phyloP scores from a whole-genome alignment of 495 filamentous ascomycete genomes.

The Hypoxylon fuscum region DNA sequence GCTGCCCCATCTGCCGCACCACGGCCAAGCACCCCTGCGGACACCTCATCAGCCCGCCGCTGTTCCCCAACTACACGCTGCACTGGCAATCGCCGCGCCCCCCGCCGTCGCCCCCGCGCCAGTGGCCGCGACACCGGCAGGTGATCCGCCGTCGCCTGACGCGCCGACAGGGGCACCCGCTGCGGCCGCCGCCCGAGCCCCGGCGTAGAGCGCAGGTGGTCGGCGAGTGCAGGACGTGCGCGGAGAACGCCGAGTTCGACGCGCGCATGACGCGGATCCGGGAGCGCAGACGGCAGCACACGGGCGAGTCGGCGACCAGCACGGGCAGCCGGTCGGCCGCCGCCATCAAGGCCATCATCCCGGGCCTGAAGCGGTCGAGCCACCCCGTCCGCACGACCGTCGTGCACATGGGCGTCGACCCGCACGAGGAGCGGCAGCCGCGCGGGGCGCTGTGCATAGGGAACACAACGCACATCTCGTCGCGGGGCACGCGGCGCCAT shows the following conservation, averaged over 20 bases:
- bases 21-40: conserved; percentile 51
- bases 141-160: conserved; percentile 40
- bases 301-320: conserved; percentile 14
- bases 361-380: conserved; percentile 21
- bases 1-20: conserved; percentile 54
- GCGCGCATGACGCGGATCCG: conserved; percentile 20
- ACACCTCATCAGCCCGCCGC: conserved; percentile 44
- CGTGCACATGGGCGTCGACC: conserved; percentile 20
- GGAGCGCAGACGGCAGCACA: conserved; percentile 23
- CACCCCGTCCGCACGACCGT: conserved; percentile 24
- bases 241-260: conserved; percentile 31
- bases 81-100: conserved; percentile 36
- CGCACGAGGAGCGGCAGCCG: conserved; percentile 1
- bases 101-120: conserved; percentile 30
- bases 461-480: not conserved
- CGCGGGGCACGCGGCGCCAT: conserved; percentile 11
- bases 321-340: conserved; percentile 11
- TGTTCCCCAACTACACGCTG: conserved; percentile 14
- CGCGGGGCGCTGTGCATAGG: not conserved
- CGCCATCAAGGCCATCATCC: conserved; percentile 32
- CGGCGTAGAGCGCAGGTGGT: conserved; percentile 36
- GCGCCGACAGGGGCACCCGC: conserved; percentile 22
- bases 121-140: conserved; percentile 35
- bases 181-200: conserved; percentile 36
- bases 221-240: conserved; percentile 39